Percentiles rank a stretch among this genome's conserved stretches.
phyloP scores from a whole-genome alignment of 164 flowering plant genomes.

The Taxillus chinensis region DNA sequence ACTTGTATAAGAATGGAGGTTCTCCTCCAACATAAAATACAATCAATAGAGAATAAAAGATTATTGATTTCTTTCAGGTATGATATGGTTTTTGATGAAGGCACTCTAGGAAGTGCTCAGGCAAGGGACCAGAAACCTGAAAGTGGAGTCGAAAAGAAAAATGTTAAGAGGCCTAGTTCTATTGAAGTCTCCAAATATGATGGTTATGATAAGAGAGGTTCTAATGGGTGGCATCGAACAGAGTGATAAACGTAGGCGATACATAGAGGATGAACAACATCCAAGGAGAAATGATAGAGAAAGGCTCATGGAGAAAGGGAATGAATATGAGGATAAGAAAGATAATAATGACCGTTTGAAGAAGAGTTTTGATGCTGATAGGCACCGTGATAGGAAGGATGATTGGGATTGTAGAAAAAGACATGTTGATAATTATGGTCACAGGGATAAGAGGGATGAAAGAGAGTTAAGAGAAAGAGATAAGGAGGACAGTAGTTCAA shows the following conservation, averaged over 20 bases:
- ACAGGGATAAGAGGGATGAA: constrained; percentile 12
- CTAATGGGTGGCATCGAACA: constrained; percentile 18
- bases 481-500: constrained; percentile 10
- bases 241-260: constrained; percentile 20
- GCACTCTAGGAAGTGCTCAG: constrained; percentile 26
- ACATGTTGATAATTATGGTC: not conserved
- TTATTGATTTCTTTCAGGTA: too few relatives aligned
- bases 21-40: too few relatives aligned
- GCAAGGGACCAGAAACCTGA: constrained; percentile 18
- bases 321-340: constrained; percentile 10
- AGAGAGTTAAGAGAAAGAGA: constrained; percentile 7
- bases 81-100: constrained; percentile 87
- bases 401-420: constrained; percentile 9
- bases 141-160: constrained; percentile 16
- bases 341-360: constrained; percentile 10
- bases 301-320: constrained; percentile 10
- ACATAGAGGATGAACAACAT: constrained; percentile 18
- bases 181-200: too few relatives aligned
- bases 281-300: constrained; percentile 16
- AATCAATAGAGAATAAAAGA: too few relatives aligned
- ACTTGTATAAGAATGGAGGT: too few relatives aligned
- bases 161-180: constrained; percentile 7
- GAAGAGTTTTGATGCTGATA: constrained; percentile 3
- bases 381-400: constrained; percentile 6
- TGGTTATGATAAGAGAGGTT: constrained; percentile 25